Evolutionary conservation across 2,329 filamentous ascomycete genomes (phyloP).

Genomic region (Claviceps arundinis): DNA sequence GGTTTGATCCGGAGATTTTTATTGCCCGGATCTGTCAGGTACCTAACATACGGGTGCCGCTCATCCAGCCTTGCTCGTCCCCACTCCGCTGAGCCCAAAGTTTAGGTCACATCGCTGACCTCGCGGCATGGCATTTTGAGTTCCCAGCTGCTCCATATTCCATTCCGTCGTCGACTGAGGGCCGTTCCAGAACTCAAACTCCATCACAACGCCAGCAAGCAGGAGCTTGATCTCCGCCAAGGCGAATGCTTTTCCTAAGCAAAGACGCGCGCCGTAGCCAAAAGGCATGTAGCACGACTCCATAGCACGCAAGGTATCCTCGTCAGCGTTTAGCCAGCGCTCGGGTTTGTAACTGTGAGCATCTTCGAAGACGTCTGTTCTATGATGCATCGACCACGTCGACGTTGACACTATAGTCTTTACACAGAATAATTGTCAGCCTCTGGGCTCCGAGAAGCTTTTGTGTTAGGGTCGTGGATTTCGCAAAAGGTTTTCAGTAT

Average conservation of each 20-base stretch:
- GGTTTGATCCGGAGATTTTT: no score
- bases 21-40: no score
- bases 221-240: constrained; percentile 3
- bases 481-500: background rate
- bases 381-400: constrained; percentile 1
- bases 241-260: constrained; percentile 4
- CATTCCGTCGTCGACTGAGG: background rate
- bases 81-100: background rate
- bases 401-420: constrained; percentile 6
- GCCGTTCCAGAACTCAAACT: constrained; percentile 1
- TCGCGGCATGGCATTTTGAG: constrained; percentile 3
- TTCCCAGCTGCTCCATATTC: constrained; percentile 4
- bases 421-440: background rate
- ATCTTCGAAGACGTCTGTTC: constrained; percentile 1
- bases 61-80: no score
- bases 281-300: constrained; percentile 5
- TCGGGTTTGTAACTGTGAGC: background rate
- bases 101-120: constrained; percentile 3
- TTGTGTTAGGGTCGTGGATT: background rate
- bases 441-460: background rate
- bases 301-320: constrained; percentile 1
- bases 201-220: constrained; percentile 1
- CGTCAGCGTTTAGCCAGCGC: constrained; percentile 4
- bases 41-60: no score
- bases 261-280: constrained; percentile 4